Evolutionary conservation across 2,329 filamentous ascomycete genomes (phyloP), one percentile per base, ranked within the genome.

Genomic region (Metarhizium guizhouense): DNA sequence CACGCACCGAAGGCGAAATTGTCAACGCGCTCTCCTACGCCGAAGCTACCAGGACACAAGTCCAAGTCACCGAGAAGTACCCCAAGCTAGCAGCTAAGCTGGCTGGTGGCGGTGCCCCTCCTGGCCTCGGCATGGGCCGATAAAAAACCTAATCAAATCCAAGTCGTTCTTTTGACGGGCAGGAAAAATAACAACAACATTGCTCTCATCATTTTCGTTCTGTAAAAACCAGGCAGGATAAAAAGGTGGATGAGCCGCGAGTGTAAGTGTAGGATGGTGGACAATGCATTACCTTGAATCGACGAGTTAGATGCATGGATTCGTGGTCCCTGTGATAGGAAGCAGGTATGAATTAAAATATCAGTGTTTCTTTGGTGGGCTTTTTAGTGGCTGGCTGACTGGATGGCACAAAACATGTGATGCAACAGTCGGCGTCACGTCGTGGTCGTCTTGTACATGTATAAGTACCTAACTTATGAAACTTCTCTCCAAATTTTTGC

Each of bases 21-120:
- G 85, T 97, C 63, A 97, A 97, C 67, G 94, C 94, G 6, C 81
- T 99, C 18, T 96, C 90, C 20, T 99, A 99, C 68, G 94, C 94
- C 34, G 94, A 99, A 74, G 94, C 94, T 20, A 97, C 94, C 43
- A 83, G 94, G 67, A 97, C 94, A 60, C 94, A 99, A 74, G 83
- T 99, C 59, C 89, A 96, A 75, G 88, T 94, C 16, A 88, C 90
- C 68, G 86, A 92, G 73, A 90, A 90, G 74, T 93, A 93, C 69
- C 89, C 89, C 45, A 84, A 90, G 70, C 79, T 94, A 53, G 87
- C 87, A 14, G 83, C 81, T 57, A 87, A 87, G 69, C 78, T 93
- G 61, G 71, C 71, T 3, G 70, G 68, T 34, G 68, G 69, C 47
- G 70, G 62, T 34, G 64, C 67, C 29, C 67, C 70, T 13, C 65